Conservation (phyloP, 108 stramenopile genomes). For the Hondaea fermentalgiana region DNA sequence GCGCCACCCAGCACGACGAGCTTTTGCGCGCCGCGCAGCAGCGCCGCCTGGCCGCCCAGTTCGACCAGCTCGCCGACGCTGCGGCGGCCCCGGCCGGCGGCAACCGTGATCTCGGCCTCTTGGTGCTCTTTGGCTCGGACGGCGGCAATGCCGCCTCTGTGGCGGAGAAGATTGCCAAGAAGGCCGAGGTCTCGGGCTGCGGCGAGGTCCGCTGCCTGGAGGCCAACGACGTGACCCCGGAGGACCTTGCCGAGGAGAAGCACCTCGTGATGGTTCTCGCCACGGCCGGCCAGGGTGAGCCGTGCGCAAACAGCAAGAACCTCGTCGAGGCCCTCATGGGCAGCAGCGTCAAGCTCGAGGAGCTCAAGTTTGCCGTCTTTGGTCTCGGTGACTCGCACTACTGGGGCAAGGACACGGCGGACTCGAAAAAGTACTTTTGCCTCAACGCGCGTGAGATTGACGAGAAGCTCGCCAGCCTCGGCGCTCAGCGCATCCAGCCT, state of each 20-base stretch:
- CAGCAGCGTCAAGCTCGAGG: not conserved
- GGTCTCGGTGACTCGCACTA: conserved; percentile 17
- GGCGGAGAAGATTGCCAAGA: not conserved
- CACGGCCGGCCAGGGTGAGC: conserved; percentile 19
- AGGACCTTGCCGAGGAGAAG: not conserved
- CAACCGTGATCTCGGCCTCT: not conserved
- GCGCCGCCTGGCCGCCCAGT: not conserved
- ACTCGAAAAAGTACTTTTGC: not conserved
- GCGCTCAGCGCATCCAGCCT: not conserved
- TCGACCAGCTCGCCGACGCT: conserved; percentile 6
- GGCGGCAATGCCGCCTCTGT: conserved; percentile 16
- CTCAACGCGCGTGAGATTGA: not conserved
- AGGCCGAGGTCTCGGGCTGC: not conserved
- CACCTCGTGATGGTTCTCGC: not conserved
- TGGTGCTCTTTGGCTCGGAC: conserved; percentile 15
- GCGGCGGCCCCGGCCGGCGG: not conserved
- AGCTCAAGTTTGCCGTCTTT: not conserved
- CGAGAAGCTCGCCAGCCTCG: not conserved
- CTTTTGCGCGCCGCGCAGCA: not conserved
- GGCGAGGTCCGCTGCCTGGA: conserved; percentile 1
- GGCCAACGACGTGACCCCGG: not conserved
- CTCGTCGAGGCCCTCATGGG: not conserved
- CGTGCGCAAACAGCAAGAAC: not conserved
- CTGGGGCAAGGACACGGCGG: not conserved
- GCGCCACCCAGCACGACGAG: not conserved